Base-by-base conservation (phyloP, 1,284 basidiomycete species). In the Ganoderma sinense region DNA sequence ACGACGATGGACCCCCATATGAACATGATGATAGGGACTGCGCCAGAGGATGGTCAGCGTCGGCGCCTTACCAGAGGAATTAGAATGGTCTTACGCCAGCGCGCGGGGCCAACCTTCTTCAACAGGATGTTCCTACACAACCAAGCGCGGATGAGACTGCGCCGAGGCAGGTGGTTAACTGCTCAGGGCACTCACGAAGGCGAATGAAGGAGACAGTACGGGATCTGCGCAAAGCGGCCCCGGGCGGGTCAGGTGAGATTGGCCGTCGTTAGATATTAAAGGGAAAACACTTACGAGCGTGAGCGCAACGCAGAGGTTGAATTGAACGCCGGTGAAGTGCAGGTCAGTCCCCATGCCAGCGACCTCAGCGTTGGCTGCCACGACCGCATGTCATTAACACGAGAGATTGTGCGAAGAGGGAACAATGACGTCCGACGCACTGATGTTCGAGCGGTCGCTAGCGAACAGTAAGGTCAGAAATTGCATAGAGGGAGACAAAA, bases 401-500 rank as follows among this genome's bases (percentile, higher is more conserved):
- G n/a, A 13, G 4, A 18, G 6, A 23, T 18, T 7, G 16, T n/a
- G 23, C 23, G 39, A 23, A 13, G 10, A 23, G 7, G 41, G 89
- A 13, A 88, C 11, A 31, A 33, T 80, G 36, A 5, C 11, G 90
- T 90, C n/a, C 45, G 45, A 48, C 45, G 45, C 18, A 64, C 89
- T 91, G 71, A 93, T 88, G 75, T 91, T 92, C 40, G 89, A 85
- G 59, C 91, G 83, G 77, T 93, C 92, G 71, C 93, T 81, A 31
- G n/a, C 20, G 18, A 36, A n/a, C 13, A 14, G 10, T 6, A 10
- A 7, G 2, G 18, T 41, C 13, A 26, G 78, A 90, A 92, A 65
- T 87, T 2, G 20, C 4, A 23, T 20, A 7, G 3, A 7, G 2
- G 31, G 14, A 33, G 53, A 29, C 8, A 56, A 18, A 11, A 39